Conservation (phyloP, 177 flowering plant genomes). For the Vitis hybrid region DNA sequence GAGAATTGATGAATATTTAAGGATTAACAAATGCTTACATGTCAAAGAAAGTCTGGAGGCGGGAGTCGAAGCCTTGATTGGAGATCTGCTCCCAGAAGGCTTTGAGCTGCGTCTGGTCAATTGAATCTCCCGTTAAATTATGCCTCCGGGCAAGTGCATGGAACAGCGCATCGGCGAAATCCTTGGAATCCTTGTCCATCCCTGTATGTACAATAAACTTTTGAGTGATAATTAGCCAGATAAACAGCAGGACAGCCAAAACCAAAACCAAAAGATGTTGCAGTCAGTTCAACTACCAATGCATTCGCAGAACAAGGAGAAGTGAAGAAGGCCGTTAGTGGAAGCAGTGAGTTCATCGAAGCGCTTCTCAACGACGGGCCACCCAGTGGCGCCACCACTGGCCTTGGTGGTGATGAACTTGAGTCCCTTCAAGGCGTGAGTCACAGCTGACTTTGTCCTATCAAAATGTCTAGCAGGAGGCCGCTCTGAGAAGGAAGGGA, state of each 20-base stretch:
- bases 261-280: too few species aligned
- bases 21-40: constrained; percentile 25
- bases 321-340: constrained; percentile 24
- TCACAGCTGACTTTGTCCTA: constrained; percentile 25
- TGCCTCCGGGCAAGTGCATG: constrained; percentile 33
- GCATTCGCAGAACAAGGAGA: constrained; percentile 32
- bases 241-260: too few species aligned
- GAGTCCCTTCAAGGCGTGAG: constrained; percentile 33
- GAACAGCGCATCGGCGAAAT: constrained; percentile 36
- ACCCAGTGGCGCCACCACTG: constrained; percentile 23
- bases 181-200: constrained; percentile 34
- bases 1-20: background rate
- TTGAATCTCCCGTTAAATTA: constrained; percentile 13
- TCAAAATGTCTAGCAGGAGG: constrained; percentile 10
- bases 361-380: constrained; percentile 33
- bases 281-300: constrained; percentile 22
- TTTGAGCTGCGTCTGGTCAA: constrained; percentile 25
- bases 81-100: constrained; percentile 53
- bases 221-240: too few species aligned
- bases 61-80: constrained; percentile 48
- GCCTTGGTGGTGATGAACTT: constrained; percentile 29
- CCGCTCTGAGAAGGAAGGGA: constrained; percentile 17
- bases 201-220: constrained; percentile 19
- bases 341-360: constrained; percentile 25
- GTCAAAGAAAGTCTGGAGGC: constrained; percentile 55